phyloP scores from a whole-genome alignment of 345 rosid genomes.

The Excoecaria cochinchinensis region DNA sequence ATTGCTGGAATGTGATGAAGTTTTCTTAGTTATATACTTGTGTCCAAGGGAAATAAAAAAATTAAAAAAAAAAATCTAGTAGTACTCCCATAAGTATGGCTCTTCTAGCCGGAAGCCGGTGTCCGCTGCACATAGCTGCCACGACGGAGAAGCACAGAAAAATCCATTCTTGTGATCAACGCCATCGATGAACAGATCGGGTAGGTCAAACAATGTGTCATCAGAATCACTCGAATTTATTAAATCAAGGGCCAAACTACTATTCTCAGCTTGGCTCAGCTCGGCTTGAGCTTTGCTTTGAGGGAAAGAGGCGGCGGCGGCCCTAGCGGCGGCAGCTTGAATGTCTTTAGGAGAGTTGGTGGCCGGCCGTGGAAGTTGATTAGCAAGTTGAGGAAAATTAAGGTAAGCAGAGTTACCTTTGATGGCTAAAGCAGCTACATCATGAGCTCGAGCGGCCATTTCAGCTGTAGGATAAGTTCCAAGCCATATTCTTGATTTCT shows the following conservation, averaged over 20 bases:
- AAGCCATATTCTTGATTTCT: slow-evolving; percentile 84
- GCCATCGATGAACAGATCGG: slow-evolving; percentile 61
- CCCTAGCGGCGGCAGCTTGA: slow-evolving; percentile 53
- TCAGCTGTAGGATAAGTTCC: slow-evolving; percentile 73
- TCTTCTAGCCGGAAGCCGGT: slow-evolving; percentile 62
- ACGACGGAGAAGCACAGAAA: slow-evolving; percentile 44
- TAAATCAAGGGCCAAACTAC: slow-evolving; percentile 30
- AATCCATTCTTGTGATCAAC: slow-evolving; percentile 41
- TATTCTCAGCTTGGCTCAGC: slow-evolving; percentile 26
- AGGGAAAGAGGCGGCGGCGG: slow-evolving; percentile 47
- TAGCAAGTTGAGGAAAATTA: slow-evolving; percentile 55
- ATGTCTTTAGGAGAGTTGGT: slow-evolving; percentile 56
- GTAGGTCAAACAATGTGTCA: slow-evolving; percentile 74
- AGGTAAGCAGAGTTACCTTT: slow-evolving; percentile 63
- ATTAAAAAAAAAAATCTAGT: neutral
- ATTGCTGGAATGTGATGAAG: neutral
- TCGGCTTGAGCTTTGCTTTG: slow-evolving; percentile 25
- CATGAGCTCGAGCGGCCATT: slow-evolving; percentile 90
- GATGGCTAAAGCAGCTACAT: slow-evolving; percentile 71
- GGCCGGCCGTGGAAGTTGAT: slow-evolving; percentile 53
- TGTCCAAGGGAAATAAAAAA: neutral
- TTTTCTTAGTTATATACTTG: slow-evolving; percentile 6
- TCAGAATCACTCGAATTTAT: slow-evolving; percentile 36
- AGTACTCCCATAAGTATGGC: slow-evolving; percentile 51
- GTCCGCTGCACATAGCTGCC: slow-evolving; percentile 69